Base-by-base conservation (phyloP, 805 yeast genomes). In the Scheffersomyces amazonensis region DNA sequence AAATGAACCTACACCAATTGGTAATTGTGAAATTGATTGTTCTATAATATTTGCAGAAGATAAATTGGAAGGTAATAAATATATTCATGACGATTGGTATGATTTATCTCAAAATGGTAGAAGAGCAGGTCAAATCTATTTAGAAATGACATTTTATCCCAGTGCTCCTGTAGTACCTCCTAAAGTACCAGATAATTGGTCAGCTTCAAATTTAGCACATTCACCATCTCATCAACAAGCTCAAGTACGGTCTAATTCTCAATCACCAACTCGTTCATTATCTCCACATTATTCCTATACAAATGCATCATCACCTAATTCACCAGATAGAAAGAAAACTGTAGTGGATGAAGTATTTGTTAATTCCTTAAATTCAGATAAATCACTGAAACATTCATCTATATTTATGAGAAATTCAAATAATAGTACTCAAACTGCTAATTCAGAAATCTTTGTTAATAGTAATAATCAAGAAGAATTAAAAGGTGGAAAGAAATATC, bases 111-210 rank as follows among this genome's bases (percentile, higher is more conserved):
- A 78, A 53, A 81, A 80, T 32, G 81, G 79, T 16, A 78, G 81
- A 49, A 79, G 83, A 39, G 96, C 96, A 1, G 99, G 99, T 2
- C 86, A 79, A 58, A 78, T 93, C 1, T 91, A 81, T 59, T 64
- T 93, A 39, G 98, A 93, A 53, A 82, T 93, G 84, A 88, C 97
- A 0, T 93, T 87, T 54, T 87, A 87, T 54, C 93, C 96, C 2
- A 49, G 60, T 34, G 71, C 69, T 3, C 75, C 75, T 1, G 50
- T 69, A 5, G 46, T 66, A 17, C 75, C 75, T 3, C 71, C 73
- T 7, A 69, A 69, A 39, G 32, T 62, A 15, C 21, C 25, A 3
- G 32, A 36, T 15, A 15, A 31, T n/a, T 27, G 30, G 30, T 24
- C n/a, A 9, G n/a, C 7, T 24, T 5, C 8, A 24, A 13, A 8